phyloP scores from a whole-genome alignment of 768 basidiomycete genomes.

The Psilocybe azurescens region DNA sequence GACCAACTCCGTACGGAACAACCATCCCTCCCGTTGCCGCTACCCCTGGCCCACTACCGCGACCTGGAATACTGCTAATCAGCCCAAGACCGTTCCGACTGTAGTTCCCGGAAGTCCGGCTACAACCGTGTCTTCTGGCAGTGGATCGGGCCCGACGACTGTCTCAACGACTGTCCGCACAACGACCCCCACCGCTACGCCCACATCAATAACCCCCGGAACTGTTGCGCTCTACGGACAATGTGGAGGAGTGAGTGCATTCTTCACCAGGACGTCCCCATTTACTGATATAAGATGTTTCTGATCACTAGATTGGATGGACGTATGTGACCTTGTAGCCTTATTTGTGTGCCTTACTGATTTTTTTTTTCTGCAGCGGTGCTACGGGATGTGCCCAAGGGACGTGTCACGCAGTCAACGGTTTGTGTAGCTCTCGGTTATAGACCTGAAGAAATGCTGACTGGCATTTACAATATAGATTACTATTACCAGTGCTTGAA shows the following conservation, averaged over 20 bases:
- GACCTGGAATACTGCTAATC: conserved; percentile 54
- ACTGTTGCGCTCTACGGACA: conserved; percentile 9
- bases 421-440: neutral
- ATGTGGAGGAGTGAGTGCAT: conserved; percentile 13
- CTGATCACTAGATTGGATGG: conserved; percentile 10
- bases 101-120: conserved; percentile 16
- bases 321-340: conserved; percentile 2
- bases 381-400: conserved; percentile 8
- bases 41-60: conserved; percentile 49
- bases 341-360: neutral
- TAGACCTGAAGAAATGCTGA: too few relatives aligned
- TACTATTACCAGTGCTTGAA: conserved; percentile 15
- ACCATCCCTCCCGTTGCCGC: conserved; percentile 44
- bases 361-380: neutral
- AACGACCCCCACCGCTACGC: neutral
- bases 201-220: neutral
- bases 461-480: neutral
- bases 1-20: conserved; percentile 48
- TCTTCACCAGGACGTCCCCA: neutral
- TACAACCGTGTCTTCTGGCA: neutral
- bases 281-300: neutral
- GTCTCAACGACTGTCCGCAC: neutral
- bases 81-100: conserved; percentile 52
- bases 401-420: conserved; percentile 10
- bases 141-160: conserved; percentile 8